phyloP scores from a whole-genome alignment of 208 protist species.

The Acanthamoeba rhysodes region DNA sequence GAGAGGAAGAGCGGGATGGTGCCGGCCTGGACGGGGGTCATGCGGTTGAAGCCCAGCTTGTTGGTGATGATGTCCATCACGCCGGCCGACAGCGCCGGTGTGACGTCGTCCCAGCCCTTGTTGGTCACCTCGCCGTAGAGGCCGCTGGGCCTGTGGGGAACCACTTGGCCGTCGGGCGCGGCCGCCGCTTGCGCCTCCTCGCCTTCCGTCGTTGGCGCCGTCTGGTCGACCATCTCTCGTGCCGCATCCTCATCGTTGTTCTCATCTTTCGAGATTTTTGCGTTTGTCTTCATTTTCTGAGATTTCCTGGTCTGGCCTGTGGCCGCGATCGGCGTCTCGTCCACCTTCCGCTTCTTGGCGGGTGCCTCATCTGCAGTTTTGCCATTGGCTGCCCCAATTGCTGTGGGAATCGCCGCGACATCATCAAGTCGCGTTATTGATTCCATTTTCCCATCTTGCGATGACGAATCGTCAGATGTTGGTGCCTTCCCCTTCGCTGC shows the following conservation, averaged over 20 bases:
- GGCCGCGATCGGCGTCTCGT: too few relatives aligned
- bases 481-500: not conserved
- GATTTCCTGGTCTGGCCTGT: not conserved
- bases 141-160: conserved; percentile 13
- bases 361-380: not conserved
- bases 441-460: not conserved
- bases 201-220: too few relatives aligned
- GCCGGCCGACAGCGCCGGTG: conserved; percentile 33
- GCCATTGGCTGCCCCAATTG: not conserved
- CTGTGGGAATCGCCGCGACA: not conserved
- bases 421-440: not conserved
- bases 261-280: too few relatives aligned
- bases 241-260: too few relatives aligned
- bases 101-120: conserved; percentile 43
- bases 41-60: conserved; percentile 83
- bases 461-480: not conserved
- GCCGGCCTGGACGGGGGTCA: conserved; percentile 91
- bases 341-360: not conserved
- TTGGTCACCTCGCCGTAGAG: conserved; percentile 56
- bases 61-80: conserved; percentile 44
- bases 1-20: conserved; percentile 89
- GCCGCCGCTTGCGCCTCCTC: too few relatives aligned
- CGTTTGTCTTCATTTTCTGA: not conserved
- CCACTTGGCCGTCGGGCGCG: not conserved
- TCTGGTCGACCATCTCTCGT: too few relatives aligned